A percentile compares a stretch with the other conserved stretches of the same genome.
These are phyloP conservation scores for Cyphellophora attinorum DNA, from an alignment of 2,329 filamentous ascomycete species.

Conservation along the genomic window DNA sequence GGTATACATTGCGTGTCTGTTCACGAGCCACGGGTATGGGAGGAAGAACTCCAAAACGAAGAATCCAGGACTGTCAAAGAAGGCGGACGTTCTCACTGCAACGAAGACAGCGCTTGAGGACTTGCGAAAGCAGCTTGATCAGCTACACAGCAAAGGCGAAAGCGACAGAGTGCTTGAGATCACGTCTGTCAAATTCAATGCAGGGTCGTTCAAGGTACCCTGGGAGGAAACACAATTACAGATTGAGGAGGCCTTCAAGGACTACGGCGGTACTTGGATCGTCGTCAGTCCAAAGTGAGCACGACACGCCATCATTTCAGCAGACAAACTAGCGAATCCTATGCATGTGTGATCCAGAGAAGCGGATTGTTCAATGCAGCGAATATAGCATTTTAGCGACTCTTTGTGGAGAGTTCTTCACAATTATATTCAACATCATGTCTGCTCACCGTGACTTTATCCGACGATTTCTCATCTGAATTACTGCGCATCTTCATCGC, in stretches of 20 bases:
- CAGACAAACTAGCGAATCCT: no score
- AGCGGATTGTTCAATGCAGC: no score
- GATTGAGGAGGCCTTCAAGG: slow-evolving; percentile 25
- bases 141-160: slow-evolving; percentile 12
- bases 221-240: slow-evolving; percentile 42
- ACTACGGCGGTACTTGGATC: slow-evolving; percentile 10
- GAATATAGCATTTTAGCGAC: no score
- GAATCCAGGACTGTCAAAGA: slow-evolving; percentile 24
- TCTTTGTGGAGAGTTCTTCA: no score
- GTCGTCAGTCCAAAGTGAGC: no score
- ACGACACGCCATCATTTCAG: no score
- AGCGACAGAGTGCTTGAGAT: slow-evolving; percentile 24
- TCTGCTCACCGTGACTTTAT: no score
- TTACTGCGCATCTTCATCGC: no score
- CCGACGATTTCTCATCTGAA: no score
- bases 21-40: slow-evolving; percentile 45
- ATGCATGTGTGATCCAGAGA: no score
- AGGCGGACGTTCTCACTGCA: slow-evolving; percentile 36
- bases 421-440: no score
- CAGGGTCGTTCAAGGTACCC: slow-evolving; percentile 45
- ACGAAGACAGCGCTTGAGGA: slow-evolving; percentile 39
- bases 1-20: slow-evolving; percentile 48
- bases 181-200: slow-evolving; percentile 48
- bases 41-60: slow-evolving; percentile 23
- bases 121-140: slow-evolving; percentile 1